Base-by-base conservation (phyloP, 306 rosid species). In the Acmispon strigosus region DNA sequence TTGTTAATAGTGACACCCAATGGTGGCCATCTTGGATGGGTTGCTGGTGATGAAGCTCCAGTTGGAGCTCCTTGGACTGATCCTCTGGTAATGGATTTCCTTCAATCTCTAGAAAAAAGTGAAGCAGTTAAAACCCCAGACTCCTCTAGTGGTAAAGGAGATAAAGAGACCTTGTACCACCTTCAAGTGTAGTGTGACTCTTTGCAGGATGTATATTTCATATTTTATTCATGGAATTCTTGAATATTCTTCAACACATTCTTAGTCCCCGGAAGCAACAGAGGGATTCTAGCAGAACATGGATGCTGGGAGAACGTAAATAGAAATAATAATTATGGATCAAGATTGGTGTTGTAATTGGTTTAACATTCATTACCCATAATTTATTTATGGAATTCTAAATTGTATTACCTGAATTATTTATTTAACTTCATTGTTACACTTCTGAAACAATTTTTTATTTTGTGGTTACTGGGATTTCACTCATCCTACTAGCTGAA, bases 11-110 rank as follows among this genome's bases (percentile, higher is more conserved):
- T 94, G 86, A 94, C 98, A 43, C 86, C 98, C 24, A 77, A 90
- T 80, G 98, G 98, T 19, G 97, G 98, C 11, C 98, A 94, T 79
- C 73, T 94, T 59, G 98, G 97, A 16, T 90, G 97, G 98, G 89
- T 94, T 73, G 98, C 98, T 43, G 98, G 98, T 9, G 87, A 72
- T 37, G 84, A 76, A 22, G 89, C 97, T 66, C 98, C 98, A 9
- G 19, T 76, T 3, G 96, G 98, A 64, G 84, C 84, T 49, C 98
- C 98, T 42, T 94, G 98, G 98, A 84, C 96, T 16, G 97, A 94
- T 84, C 84, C 84, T 3, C 50, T 87, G 15, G 90, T 94, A 39
- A 94, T 89, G 73, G 95, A 94, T 61, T 94, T 85, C 80, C 88
- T 94, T 62, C 78, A 90, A 77, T 78, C 83, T 84, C 72, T 94